phyloP scores from a whole-genome alignment of 106 monocot genomes.

The Hemerocallis citrina region DNA sequence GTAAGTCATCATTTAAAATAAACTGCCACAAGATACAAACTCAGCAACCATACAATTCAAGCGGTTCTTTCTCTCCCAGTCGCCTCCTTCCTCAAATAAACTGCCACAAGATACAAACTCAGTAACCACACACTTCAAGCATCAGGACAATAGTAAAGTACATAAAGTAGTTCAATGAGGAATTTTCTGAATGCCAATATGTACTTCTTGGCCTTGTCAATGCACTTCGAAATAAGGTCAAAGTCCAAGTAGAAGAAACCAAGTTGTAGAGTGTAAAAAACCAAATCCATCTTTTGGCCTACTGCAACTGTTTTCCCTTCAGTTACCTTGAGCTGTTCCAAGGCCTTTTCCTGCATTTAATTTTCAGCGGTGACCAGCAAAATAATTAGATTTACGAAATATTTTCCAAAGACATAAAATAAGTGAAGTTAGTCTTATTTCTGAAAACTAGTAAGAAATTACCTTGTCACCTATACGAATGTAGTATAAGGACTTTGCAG shows the following conservation, averaged over 20 bases:
- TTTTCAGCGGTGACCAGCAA: conserved; percentile 2
- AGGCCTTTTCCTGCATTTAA: conserved; percentile 73
- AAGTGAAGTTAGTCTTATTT: too few relatives aligned
- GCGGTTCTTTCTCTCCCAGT: too few relatives aligned
- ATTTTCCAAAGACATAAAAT: not conserved
- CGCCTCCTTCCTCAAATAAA: too few relatives aligned
- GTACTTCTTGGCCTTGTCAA: conserved; percentile 98
- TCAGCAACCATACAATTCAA: too few relatives aligned
- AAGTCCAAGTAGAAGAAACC: conserved; percentile 96
- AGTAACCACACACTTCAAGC: too few relatives aligned
- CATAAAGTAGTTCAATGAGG: not conserved
- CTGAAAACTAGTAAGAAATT: conserved; percentile 1
- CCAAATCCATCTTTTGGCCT: conserved; percentile 98
- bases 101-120: too few relatives aligned
- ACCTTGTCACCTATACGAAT: conserved; percentile 92
- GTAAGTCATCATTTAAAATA: too few relatives aligned
- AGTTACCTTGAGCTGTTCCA: conserved; percentile 93
- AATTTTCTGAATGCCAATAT: not conserved
- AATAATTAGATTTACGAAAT: not conserved
- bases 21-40: too few relatives aligned
- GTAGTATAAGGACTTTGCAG: conserved; percentile 84
- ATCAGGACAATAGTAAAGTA: not conserved
- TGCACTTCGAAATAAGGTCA: conserved; percentile 84
- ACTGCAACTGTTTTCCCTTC: conserved; percentile 99
- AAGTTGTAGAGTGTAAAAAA: conserved; percentile 87